phyloP scores from a whole-genome alignment of 257 asterid species.

The Nicotiana tabacum region DNA sequence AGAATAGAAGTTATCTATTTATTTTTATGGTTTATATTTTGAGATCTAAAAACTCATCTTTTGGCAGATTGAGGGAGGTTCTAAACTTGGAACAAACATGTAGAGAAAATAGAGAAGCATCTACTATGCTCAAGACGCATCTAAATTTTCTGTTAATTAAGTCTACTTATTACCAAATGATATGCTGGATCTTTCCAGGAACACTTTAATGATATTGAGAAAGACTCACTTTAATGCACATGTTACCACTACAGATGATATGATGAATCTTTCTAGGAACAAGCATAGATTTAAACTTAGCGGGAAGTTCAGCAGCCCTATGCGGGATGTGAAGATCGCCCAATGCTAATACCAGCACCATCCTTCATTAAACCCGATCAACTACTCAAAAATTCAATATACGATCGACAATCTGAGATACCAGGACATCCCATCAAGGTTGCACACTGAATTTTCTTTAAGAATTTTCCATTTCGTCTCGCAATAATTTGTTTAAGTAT shows the following conservation, averaged over 20 bases:
- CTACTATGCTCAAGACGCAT: no score
- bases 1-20: no score
- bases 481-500: not conserved
- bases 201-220: not conserved
- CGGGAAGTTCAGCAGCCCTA: conserved; percentile 87
- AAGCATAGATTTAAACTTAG: conserved; percentile 93
- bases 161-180: no score
- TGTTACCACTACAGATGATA: conserved; percentile 76
- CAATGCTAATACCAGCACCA: conserved; percentile 91
- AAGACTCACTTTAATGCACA: conserved; percentile 65
- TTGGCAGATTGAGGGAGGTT: no score
- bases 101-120: no score
- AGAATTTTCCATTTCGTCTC: not conserved
- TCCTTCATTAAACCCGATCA: conserved; percentile 18
- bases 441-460: no score
- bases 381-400: conserved; percentile 6
- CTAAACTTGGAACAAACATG: no score
- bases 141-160: no score
- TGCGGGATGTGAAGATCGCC: conserved; percentile 95
- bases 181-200: no score
- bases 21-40: no score
- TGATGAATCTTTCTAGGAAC: conserved; percentile 98
- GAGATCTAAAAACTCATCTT: no score
- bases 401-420: conserved; percentile 17
- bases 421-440: not conserved